Conservation (phyloP, 2,329 filamentous ascomycete species). For the Nigrograna mackinnonii region DNA sequence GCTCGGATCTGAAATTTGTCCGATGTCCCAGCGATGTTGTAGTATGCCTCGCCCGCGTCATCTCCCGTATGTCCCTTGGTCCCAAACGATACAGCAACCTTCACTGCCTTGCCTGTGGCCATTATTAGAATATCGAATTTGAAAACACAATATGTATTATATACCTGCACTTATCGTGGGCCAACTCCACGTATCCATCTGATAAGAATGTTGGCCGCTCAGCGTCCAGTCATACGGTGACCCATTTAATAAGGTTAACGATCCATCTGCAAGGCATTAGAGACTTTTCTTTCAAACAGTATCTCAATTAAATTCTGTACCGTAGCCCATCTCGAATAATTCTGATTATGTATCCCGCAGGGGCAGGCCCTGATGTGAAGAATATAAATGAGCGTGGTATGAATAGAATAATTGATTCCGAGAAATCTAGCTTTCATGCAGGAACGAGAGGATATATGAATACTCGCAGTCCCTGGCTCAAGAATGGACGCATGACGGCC, state of each 20-base stretch:
- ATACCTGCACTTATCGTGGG: constrained; percentile 33
- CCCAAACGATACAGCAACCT: constrained; percentile 36
- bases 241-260: constrained; percentile 44
- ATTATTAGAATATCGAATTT: constrained; percentile 12
- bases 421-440: too few relatives aligned
- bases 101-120: constrained; percentile 31
- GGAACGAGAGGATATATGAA: not conserved
- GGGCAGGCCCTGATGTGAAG: too few relatives aligned
- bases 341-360: too few relatives aligned
- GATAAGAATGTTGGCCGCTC: constrained; percentile 33
- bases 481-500: constrained; percentile 4
- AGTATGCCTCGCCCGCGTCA: constrained; percentile 41
- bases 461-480: not conserved
- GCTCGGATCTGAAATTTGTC: constrained; percentile 35
- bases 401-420: too few relatives aligned
- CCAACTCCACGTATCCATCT: constrained; percentile 44
- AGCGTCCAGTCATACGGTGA: constrained; percentile 43
- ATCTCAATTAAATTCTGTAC: too few relatives aligned
- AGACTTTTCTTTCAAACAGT: too few relatives aligned
- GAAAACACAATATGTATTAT: constrained; percentile 1
- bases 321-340: too few relatives aligned
- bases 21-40: constrained; percentile 28
- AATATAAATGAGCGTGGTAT: too few relatives aligned
- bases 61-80: constrained; percentile 29
- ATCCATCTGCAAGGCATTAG: constrained; percentile 36